These are phyloP conservation scores for Sphaceloma murrayae DNA, from an alignment of 2,329 filamentous ascomycete genomes.

Conservation along the genomic window DNA sequence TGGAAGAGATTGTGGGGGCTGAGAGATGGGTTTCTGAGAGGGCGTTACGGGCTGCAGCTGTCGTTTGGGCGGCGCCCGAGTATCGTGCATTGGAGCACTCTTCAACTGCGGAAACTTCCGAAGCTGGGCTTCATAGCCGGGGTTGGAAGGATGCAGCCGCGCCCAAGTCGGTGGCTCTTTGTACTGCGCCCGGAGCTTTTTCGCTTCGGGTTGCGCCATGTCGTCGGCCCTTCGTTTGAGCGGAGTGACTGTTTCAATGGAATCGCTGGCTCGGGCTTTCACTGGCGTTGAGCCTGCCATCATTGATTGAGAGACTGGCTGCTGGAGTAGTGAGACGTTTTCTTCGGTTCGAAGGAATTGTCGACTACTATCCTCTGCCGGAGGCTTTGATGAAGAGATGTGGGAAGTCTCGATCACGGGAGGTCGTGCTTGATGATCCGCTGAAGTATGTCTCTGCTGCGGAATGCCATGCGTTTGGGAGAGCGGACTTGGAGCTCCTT, in stretches of 20 bases:
- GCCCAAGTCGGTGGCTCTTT: conserved; percentile 29
- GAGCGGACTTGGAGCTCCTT: conserved; percentile 13
- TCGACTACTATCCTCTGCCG: conserved; percentile 2
- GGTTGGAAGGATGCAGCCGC: conserved; percentile 25
- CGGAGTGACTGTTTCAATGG: conserved; percentile 10
- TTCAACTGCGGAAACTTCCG: conserved; percentile 6
- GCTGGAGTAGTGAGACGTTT: conserved; percentile 18
- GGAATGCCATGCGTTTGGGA: conserved; percentile 5
- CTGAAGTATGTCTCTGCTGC: conserved; percentile 1
- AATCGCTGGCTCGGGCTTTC: background rate
- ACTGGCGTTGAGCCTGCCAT: background rate
- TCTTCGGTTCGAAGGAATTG: background rate
- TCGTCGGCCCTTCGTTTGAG: conserved; percentile 25
- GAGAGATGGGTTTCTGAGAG: background rate
- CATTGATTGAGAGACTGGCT: conserved; percentile 16
- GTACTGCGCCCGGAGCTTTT: conserved; percentile 26
- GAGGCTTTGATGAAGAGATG: background rate
- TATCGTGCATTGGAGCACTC: conserved; percentile 1
- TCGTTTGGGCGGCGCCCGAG: conserved; percentile 1
- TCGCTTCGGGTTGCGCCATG: conserved; percentile 21
- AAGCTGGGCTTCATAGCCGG: conserved; percentile 19
- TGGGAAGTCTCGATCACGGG: conserved; percentile 3
- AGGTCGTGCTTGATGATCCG: background rate
- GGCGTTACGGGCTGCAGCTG: background rate
- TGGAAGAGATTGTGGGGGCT: background rate